Conservation (phyloP, 2,329 filamentous ascomycete species). For the Ascochyta lentis region DNA sequence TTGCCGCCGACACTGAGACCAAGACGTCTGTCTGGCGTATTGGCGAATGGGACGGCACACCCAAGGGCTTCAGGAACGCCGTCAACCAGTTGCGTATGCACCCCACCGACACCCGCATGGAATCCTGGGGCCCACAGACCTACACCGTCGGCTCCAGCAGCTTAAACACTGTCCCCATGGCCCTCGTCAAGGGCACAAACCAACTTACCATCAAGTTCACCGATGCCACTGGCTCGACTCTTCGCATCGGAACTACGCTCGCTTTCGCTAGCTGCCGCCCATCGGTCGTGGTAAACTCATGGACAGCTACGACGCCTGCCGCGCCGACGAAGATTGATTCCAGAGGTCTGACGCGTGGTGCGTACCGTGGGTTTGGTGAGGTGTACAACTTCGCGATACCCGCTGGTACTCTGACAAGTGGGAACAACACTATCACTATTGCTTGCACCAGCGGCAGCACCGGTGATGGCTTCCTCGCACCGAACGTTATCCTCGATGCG, state of each 20-base stretch:
- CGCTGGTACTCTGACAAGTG: constrained; percentile 64
- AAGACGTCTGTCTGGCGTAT: constrained; percentile 67
- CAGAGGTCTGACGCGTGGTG: constrained; percentile 69
- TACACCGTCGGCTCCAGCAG: constrained; percentile 66
- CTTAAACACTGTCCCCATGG: constrained; percentile 67
- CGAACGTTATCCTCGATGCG: constrained; percentile 57
- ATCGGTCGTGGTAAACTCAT: constrained; percentile 63
- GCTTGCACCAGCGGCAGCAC: constrained; percentile 65
- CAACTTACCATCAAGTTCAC: constrained; percentile 68
- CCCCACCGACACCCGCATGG: constrained; percentile 70
- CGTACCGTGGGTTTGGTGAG: constrained; percentile 69
- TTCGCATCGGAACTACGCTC: constrained; percentile 70
- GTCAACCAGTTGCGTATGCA: constrained; percentile 73
- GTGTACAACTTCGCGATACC: constrained; percentile 69
- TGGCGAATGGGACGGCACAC: constrained; percentile 69
- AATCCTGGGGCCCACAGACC: constrained; percentile 64
- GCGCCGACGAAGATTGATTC: constrained; percentile 69
- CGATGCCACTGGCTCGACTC: constrained; percentile 60
- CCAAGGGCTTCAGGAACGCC: constrained; percentile 68
- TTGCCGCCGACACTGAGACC: constrained; percentile 57
- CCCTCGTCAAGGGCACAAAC: constrained; percentile 67
- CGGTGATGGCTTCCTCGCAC: constrained; percentile 62
- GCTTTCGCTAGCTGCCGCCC: constrained; percentile 67
- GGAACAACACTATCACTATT: constrained; percentile 68
- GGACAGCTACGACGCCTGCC: constrained; percentile 55